phyloP scores from a whole-genome alignment of 805 yeast species.

The Candida piceae region DNA sequence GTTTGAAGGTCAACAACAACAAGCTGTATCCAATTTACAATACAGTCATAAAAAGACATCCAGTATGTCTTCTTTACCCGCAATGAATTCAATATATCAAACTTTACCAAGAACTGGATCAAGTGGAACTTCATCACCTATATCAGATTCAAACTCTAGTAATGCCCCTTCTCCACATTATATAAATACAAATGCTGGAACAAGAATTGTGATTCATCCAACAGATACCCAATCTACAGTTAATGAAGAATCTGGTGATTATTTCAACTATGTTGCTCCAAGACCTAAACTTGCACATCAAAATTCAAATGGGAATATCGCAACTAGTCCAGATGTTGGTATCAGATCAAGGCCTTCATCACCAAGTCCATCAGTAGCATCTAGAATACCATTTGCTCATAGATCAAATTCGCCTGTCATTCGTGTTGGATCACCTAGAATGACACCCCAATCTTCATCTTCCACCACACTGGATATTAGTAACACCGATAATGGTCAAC shows the following conservation, averaged over 20 bases:
- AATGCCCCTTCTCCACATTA: conserved; percentile 10
- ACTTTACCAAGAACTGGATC: conserved; percentile 8
- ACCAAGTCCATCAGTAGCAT: background rate
- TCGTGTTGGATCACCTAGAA: conserved; percentile 6
- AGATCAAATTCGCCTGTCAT: conserved; percentile 8
- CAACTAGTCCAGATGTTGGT: conserved; percentile 5
- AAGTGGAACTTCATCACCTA: conserved; percentile 12
- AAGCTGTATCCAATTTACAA: conserved; percentile 4
- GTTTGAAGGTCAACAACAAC: background rate
- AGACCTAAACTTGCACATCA: conserved; percentile 16
- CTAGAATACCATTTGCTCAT: background rate
- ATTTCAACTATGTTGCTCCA: conserved; percentile 26
- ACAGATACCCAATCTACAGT: conserved; percentile 13
- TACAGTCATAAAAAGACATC: conserved; percentile 12
- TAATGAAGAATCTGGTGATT: conserved; percentile 16
- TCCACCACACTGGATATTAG: background rate
- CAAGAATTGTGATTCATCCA: conserved; percentile 13
- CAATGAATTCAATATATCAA: conserved; percentile 5
- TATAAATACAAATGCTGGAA: conserved; percentile 3
- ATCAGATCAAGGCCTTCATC: conserved; percentile 9
- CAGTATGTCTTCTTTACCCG: conserved; percentile 12
- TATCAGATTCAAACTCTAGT: conserved; percentile 9
- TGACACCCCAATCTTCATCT: background rate
- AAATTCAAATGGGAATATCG: conserved; percentile 7
- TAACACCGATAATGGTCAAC: too few species aligned